phyloP scores from a whole-genome alignment of 2,329 filamentous ascomycete species.

The Chrysoporthe deuterocubensis region DNA sequence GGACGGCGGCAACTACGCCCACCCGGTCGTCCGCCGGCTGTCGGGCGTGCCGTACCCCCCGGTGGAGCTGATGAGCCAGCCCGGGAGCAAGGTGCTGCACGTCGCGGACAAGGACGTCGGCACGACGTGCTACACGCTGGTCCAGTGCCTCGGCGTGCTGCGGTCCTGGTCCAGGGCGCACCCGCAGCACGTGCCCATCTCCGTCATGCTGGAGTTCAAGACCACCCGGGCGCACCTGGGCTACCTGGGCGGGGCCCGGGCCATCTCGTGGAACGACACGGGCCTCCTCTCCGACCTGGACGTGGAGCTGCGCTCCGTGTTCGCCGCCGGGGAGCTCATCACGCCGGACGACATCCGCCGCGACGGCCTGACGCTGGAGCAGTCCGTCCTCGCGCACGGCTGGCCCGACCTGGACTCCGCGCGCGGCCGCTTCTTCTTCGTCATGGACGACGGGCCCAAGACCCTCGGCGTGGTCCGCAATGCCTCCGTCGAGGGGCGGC shows the following conservation, averaged over 20 bases:
- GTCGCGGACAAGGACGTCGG: conserved; percentile 54
- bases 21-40: conserved; percentile 46
- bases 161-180: conserved; percentile 49
- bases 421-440: conserved; percentile 52
- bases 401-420: conserved; percentile 52
- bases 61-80: conserved; percentile 44
- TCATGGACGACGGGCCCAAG: conserved; percentile 53
- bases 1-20: conserved; percentile 51
- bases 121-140: conserved; percentile 50
- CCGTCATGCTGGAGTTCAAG: conserved; percentile 56
- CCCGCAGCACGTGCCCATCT: conserved; percentile 49
- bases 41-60: conserved; percentile 44
- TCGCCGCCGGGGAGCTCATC: conserved; percentile 46
- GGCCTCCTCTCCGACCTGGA: conserved; percentile 49
- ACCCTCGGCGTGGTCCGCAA: conserved; percentile 40
- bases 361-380: conserved; percentile 47
- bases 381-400: conserved; percentile 49
- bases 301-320: conserved; percentile 49
- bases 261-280: conserved; percentile 48
- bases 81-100: conserved; percentile 54
- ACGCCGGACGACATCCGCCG: conserved; percentile 50
- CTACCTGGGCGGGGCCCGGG: conserved; percentile 40
- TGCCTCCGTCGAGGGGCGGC: conserved; percentile 41
- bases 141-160: conserved; percentile 47
- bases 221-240: conserved; percentile 35